Evolutionary conservation across 1,139 yeast genomes (phyloP), one percentile per base, ranked within the genome.

Genomic region (Candida mesenterica): DNA sequence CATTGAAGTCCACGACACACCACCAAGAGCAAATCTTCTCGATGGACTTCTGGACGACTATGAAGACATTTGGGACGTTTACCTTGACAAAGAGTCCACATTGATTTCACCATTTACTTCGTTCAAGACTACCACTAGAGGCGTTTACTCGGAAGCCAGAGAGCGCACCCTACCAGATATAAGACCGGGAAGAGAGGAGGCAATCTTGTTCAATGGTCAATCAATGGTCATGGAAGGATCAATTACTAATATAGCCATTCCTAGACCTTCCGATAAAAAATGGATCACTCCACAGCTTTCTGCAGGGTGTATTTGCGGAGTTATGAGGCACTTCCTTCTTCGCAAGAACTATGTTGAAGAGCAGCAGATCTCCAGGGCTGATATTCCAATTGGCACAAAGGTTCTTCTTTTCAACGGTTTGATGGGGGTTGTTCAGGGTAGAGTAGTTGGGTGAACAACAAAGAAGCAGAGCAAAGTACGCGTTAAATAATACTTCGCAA

Each of bases 231-330:
- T 82, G 62, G 98, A 92, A 58, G 96, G 96, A 0, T 78, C 95
- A 2, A 82, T 89, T 18, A 81, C 95, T 9, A 89, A 84, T 50
- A 70, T 90, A 9, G 97, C 97, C 0, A 59, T 89, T 26, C 63
- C 59, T 48, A 58, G 77, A 29, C 57, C 61, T 32, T 44, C 49
- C 1, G 60, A 56, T 3, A 76, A 71, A 28, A 57, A 57, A 24
- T 92, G 96, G 94, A 62, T 81, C 3, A 92, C 97, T 0, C 98
- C 98, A 1, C 65, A 72, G 18, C 61, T 89, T 28, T 66, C 78
- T 2, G 65, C 80, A 9, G 98, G 97, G 0, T 87, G 96, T 52
- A 67, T 90, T 34, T 83, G 90, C 60, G 97, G 97, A 6, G 92
- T 85, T 0, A 77, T 79, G 50, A 70, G 97, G 46, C 79, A 79